Evolutionary conservation across 805 yeast species (phyloP).

Genomic region (Suhomyces sp.): DNA sequence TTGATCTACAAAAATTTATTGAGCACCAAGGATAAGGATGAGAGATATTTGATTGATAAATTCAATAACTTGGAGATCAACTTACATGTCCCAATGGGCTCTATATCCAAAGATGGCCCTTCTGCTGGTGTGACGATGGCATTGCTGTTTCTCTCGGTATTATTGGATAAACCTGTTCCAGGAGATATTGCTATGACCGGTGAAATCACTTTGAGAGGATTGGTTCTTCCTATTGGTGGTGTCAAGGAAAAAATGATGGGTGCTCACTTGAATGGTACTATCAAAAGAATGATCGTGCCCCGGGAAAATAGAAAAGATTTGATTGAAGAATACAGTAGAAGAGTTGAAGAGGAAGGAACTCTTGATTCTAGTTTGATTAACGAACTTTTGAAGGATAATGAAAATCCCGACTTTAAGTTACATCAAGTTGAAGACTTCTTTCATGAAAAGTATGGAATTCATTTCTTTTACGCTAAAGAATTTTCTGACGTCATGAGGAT

Average conservation of each 20-base stretch:
- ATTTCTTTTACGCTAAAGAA: constrained; percentile 64
- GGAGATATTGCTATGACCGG: constrained; percentile 77
- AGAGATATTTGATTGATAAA: constrained; percentile 34
- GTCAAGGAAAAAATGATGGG: constrained; percentile 74
- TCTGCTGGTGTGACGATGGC: constrained; percentile 54
- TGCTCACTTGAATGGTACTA: constrained; percentile 66
- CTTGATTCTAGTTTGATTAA: constrained; percentile 25
- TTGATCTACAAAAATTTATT: constrained; percentile 37
- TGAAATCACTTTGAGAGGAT: constrained; percentile 75
- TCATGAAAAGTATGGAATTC: constrained; percentile 53
- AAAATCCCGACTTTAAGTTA: constrained; percentile 24
- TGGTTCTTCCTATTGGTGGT: constrained; percentile 81
- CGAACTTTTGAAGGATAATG: constrained; percentile 37
- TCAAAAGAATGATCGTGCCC: constrained; percentile 63
- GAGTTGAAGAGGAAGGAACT: constrained; percentile 30
- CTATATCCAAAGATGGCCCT: constrained; percentile 47
- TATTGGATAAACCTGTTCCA: constrained; percentile 44
- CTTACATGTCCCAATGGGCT: constrained; percentile 50
- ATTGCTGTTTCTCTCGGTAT: constrained; percentile 42
- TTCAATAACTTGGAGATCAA: constrained; percentile 57
- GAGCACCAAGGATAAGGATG: constrained; percentile 29
- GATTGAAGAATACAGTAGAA: constrained; percentile 49
- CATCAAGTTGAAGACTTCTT: constrained; percentile 48
- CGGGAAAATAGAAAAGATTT: constrained; percentile 67
- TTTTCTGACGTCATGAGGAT: constrained; percentile 71